phyloP scores from a whole-genome alignment of 1,284 basidiomycete species.

The Fomitopsis schrenkii region DNA sequence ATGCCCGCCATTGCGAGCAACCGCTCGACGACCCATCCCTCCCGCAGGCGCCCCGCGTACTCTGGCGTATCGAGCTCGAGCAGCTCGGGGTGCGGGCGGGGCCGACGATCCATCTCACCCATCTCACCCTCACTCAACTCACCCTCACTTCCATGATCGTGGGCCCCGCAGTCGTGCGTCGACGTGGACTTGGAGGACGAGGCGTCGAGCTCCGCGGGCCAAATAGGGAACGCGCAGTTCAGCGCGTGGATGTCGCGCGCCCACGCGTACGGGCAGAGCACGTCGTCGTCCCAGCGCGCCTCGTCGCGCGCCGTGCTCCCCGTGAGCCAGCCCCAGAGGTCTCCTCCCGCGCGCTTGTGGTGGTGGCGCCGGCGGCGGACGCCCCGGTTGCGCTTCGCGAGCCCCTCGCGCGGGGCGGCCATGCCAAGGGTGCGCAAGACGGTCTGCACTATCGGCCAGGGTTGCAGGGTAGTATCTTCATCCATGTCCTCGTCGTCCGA shows the following conservation, averaged over 20 bases:
- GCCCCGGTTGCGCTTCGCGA: background rate
- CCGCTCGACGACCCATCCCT: slow-evolving; percentile 74
- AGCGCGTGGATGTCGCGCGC: slow-evolving; percentile 64
- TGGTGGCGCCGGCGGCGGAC: background rate
- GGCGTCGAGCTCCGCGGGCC: slow-evolving; percentile 63
- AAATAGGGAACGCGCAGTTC: slow-evolving; percentile 73
- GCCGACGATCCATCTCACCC: background rate
- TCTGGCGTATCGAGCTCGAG: slow-evolving; percentile 83
- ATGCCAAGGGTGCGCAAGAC: background rate
- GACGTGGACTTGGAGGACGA: background rate
- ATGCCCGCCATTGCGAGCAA: slow-evolving; percentile 80
- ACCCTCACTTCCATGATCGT: too few species aligned
- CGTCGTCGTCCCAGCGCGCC: slow-evolving; percentile 44
- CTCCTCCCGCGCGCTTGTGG: background rate
- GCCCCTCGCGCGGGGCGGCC: background rate
- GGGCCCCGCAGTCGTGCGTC: slow-evolving; percentile 6
- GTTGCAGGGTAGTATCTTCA: background rate
- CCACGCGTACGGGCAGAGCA: slow-evolving; percentile 80
- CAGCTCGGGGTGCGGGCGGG: slow-evolving; percentile 27
- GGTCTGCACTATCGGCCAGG: slow-evolving; percentile 4
- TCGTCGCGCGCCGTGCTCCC: slow-evolving; percentile 10
- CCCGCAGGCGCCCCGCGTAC: slow-evolving; percentile 68
- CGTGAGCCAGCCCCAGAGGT: background rate
- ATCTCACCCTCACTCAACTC: background rate
- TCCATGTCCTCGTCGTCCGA: slow-evolving; percentile 5